Base-by-base conservation (phyloP, 202 grass and related monocot species). In the Carex arenaria region DNA sequence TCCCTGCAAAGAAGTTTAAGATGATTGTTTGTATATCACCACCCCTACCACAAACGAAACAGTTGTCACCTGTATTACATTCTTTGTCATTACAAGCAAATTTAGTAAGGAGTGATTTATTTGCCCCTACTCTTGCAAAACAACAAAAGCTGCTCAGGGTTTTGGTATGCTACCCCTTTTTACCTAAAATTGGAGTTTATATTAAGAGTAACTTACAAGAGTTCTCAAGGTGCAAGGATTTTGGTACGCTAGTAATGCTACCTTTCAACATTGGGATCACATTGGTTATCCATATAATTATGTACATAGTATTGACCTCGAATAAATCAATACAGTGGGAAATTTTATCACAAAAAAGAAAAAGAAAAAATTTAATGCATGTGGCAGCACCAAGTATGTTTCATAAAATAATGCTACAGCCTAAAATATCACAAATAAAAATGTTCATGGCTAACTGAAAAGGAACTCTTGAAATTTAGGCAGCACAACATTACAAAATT, bases 11-110 rank as follows among this genome's bases (percentile, higher is more conserved):
- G 20, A n/a, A 57, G 51, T 77, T 36, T 17, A 7, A 52, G 15
- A 77, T 77, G 26, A 31, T 57, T 52, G 12, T 74, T 10, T 77
- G 72, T 56, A 76, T 76, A 56, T 76, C 22, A 71, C 28, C 52
- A 57, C 13, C 52, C 28, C n/a, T 77, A 36, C 26, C 15, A 32
- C 52, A 77, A 28, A 77, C 28, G 72, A 76, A 20, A 73, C 23
- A 32, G 7, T 59, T 77, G 28, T 57, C 28, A 7, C 3, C 51
- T 36, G 8, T 57, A 14, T 18, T 19, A 28, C 52, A 77, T 77
- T 2, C 15, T 56, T 76, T 56, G 26, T 56, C 26, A 32, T 13
- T 18, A 28, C 65, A 67, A 31, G 23, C 72, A 75, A 75, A 55
- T 57, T 36, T 18, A 26, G 43, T 72, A 26, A 72, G 7, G 43